Conservation (phyloP, 257 asterid genomes). For the Solanum virginianum region DNA sequence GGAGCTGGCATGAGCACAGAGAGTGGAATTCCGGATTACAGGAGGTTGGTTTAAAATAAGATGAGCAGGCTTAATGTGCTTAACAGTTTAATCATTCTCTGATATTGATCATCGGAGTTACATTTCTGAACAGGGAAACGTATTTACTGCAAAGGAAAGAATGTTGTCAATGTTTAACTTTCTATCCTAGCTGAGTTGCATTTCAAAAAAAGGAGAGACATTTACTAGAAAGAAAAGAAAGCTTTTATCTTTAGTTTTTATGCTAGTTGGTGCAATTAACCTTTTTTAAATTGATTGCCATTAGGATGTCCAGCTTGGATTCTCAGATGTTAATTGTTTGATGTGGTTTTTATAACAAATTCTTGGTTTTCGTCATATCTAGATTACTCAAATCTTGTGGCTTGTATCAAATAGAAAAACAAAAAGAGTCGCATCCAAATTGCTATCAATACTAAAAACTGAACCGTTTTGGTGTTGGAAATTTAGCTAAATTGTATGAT, state of each 20-base stretch:
- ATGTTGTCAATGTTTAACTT: background rate
- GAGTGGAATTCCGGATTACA: constrained; percentile 95
- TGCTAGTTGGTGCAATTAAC: background rate
- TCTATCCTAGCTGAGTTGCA: background rate
- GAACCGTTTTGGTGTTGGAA: background rate
- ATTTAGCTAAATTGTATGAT: background rate
- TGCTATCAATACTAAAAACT: background rate
- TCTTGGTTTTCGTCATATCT: background rate
- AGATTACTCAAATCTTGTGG: background rate
- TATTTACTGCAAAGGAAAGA: background rate
- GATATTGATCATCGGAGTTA: background rate
- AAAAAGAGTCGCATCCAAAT: background rate
- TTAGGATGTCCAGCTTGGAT: background rate
- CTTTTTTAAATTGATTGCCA: background rate
- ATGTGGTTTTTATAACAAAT: background rate
- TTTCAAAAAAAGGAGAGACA: background rate
- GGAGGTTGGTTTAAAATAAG: constrained; percentile 39
- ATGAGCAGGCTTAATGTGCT: background rate
- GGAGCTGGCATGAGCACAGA: constrained; percentile 99
- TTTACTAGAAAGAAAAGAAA: background rate
- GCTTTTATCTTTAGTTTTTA: background rate
- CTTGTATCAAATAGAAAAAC: background rate
- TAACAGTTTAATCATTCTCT: background rate
- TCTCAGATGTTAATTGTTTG: background rate
- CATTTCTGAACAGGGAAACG: background rate